phyloP scores from a whole-genome alignment of 2,329 filamentous ascomycete species.

The Trichoderma citrinoviride region DNA sequence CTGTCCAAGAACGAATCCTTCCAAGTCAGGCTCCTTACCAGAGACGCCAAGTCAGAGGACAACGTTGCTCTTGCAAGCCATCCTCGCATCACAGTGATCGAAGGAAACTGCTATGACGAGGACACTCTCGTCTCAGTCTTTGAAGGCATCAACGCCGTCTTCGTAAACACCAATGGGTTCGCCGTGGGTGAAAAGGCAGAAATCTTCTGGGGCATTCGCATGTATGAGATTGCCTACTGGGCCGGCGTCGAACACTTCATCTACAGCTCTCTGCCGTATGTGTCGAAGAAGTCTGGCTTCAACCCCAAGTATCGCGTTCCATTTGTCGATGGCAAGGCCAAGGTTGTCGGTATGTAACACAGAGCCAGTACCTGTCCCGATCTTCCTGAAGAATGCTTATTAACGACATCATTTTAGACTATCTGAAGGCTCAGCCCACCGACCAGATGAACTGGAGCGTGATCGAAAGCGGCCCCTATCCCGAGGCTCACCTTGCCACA shows the following conservation, averaged over 20 bases:
- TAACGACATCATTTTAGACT: background rate
- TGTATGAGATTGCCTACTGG: conserved; percentile 23
- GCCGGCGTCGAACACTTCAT: conserved; percentile 21
- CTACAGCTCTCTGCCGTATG: conserved; percentile 18
- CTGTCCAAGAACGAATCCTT: background rate
- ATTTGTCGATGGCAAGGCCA: conserved; percentile 20
- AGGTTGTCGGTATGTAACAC: conserved; percentile 11
- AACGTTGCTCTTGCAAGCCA: background rate
- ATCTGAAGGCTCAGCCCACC: background rate
- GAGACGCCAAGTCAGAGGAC: background rate
- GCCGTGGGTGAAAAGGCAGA: conserved; percentile 23
- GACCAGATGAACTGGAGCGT: conserved; percentile 16
- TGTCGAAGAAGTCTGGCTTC: conserved; percentile 21
- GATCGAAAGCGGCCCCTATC: conserved; percentile 14
- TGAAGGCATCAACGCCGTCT: conserved; percentile 16
- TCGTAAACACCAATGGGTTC: conserved; percentile 25
- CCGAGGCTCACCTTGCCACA: conserved; percentile 11
- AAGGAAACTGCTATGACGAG: conserved; percentile 22
- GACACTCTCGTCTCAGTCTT: conserved; percentile 14
- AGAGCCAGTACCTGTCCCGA: too few species aligned
- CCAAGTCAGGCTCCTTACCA: background rate
- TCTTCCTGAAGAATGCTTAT: background rate
- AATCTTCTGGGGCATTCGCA: conserved; percentile 23
- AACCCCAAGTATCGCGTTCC: conserved; percentile 21
- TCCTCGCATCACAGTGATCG: conserved; percentile 15